Evolutionary conservation across 768 basidiomycete species (phyloP).

Genomic region (Psilocybe azurescens): DNA sequence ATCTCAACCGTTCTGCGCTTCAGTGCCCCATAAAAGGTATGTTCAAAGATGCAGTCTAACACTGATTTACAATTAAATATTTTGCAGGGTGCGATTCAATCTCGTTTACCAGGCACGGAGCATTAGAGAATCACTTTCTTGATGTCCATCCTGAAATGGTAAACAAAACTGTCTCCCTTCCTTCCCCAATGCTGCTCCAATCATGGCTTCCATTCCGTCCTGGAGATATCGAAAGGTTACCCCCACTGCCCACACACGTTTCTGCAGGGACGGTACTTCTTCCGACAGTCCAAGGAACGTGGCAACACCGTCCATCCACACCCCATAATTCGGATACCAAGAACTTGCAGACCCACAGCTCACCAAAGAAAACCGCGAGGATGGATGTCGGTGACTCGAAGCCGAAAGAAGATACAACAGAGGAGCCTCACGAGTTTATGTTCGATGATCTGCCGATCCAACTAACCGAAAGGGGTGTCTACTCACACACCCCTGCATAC

Average conservation of each 20-base stretch:
- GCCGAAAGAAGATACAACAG: neutral
- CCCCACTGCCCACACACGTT: slow-evolving; percentile 9
- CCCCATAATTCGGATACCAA: neutral
- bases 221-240: neutral
- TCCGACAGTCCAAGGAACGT: slow-evolving; percentile 13
- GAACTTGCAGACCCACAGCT: neutral
- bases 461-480: slow-evolving; percentile 6
- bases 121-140: slow-evolving; percentile 21
- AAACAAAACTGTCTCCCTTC: slow-evolving; percentile 5
- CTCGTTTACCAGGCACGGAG: slow-evolving; percentile 8
- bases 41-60: neutral
- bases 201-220: slow-evolving; percentile 16
- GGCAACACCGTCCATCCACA: neutral
- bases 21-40: slow-evolving; percentile 33
- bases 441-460: slow-evolving; percentile 19
- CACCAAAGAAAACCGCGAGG: slow-evolving; percentile 15
- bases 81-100: slow-evolving; percentile 12
- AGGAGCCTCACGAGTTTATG: neutral
- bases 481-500: neutral
- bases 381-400: neutral
- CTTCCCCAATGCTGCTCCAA: slow-evolving; percentile 18
- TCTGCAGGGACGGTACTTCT: slow-evolving; percentile 13
- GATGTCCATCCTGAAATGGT: slow-evolving; percentile 20
- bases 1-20: slow-evolving; percentile 28
- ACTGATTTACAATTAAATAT: neutral